phyloP scores from a whole-genome alignment of 352 stramenopile genomes.

The Pythium dissotocum region DNA sequence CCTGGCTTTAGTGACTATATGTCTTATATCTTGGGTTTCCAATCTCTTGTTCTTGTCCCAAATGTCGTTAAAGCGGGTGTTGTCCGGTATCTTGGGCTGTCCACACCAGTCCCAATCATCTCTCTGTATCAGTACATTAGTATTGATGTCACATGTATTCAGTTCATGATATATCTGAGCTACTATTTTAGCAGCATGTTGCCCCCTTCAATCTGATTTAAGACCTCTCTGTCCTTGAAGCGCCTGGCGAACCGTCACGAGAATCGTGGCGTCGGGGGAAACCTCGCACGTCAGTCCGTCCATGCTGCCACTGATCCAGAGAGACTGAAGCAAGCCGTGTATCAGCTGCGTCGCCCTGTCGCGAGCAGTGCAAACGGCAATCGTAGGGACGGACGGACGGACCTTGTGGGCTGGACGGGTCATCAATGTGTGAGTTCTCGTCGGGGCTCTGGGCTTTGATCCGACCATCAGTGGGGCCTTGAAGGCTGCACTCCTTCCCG shows the following conservation, averaged over 20 bases:
- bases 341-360: slow-evolving; percentile 2
- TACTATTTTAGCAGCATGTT: not conserved
- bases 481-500: not conserved
- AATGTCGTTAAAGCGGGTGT: not conserved
- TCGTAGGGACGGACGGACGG: not conserved
- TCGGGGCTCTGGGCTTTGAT: no score
- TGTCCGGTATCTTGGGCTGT: not conserved
- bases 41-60: no score
- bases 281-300: no score
- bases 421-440: no score
- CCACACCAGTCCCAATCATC: not conserved
- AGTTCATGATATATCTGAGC: not conserved
- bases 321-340: not conserved
- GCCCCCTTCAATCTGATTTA: not conserved
- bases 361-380: not conserved
- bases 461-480: no score
- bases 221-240: not conserved
- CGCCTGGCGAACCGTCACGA: not conserved
- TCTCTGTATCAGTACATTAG: not conserved
- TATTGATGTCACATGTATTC: not conserved
- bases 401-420: no score
- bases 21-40: no score
- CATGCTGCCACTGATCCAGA: not conserved
- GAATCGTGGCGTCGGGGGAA: not conserved
- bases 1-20: not conserved